Percentiles rank a stretch among this genome's conserved stretches.
phyloP scores from a whole-genome alignment of 139 green algal genomes.

The Chlorella sp. region DNA sequence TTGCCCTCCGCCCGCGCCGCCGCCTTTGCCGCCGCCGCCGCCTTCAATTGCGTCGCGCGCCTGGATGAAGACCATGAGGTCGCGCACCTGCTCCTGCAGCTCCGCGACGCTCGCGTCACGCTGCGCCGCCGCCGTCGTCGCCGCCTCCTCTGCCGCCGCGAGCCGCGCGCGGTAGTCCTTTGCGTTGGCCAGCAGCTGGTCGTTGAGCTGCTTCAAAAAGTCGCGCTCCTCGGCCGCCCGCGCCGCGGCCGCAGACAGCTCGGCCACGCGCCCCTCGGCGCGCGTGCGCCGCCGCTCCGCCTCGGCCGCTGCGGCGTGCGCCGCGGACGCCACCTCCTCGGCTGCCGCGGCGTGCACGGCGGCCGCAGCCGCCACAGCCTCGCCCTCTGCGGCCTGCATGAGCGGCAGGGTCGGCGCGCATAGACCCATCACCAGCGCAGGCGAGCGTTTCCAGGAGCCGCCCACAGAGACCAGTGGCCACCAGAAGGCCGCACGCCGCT shows the following conservation, averaged over 20 bases:
- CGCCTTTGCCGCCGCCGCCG: conserved; percentile 8
- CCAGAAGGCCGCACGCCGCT: conserved; percentile 34
- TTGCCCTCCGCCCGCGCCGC: too few relatives aligned
- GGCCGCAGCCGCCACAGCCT: conserved; percentile 34
- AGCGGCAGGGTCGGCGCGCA: not conserved
- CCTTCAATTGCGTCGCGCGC: conserved; percentile 58
- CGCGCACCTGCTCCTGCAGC: conserved; percentile 64
- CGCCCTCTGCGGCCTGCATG: not conserved
- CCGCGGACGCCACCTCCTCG: not conserved
- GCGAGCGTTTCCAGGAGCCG: too few relatives aligned
- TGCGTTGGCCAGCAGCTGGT: conserved; percentile 55
- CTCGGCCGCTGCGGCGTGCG: conserved; percentile 28
- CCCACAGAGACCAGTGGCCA: not conserved
- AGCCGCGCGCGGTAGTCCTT: conserved; percentile 27
- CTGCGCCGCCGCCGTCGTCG: conserved; percentile 10
- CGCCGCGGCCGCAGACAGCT: not conserved
- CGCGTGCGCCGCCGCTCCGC: conserved; percentile 45
- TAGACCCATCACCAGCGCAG: too few relatives aligned
- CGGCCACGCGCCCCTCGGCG: conserved; percentile 59
- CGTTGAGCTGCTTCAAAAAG: conserved; percentile 78
- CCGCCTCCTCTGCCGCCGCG: not conserved
- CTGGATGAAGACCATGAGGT: conserved; percentile 86
- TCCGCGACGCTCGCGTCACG: conserved; percentile 53
- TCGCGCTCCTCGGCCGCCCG: conserved; percentile 63
- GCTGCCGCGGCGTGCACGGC: conserved; percentile 1